A percentile compares a stretch with the other conserved stretches of the same genome.
These are phyloP conservation scores for Theobroma grandiflorum DNA, from an alignment of 441 rosid genomes.

Conservation along the genomic window DNA sequence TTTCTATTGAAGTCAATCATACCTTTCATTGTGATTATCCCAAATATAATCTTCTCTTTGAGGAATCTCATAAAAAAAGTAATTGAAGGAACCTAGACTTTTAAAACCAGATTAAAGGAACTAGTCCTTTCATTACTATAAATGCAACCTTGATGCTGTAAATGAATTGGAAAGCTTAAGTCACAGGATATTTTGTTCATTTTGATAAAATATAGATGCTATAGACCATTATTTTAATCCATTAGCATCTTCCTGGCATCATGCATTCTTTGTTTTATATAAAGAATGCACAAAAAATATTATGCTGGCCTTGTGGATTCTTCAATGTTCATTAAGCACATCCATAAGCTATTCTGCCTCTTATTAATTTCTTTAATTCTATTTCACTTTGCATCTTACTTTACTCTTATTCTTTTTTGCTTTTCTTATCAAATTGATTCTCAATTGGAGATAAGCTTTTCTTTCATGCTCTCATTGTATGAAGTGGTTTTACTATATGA, in stretches of 20 bases:
- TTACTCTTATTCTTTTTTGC: constrained; percentile 30
- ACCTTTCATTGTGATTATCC: background rate
- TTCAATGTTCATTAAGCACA: constrained; percentile 23
- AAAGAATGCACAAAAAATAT: constrained; percentile 13
- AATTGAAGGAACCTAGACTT: constrained; percentile 4
- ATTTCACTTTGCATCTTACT: constrained; percentile 39
- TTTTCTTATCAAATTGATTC: constrained; percentile 32
- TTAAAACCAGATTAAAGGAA: background rate
- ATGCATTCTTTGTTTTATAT: constrained; percentile 15
- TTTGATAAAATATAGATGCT: constrained; percentile 19
- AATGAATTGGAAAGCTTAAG: background rate
- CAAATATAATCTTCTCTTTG: background rate
- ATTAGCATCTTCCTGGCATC: constrained; percentile 21
- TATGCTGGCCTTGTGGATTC: constrained; percentile 25
- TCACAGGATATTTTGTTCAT: constrained; percentile 6
- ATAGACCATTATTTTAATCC: constrained; percentile 22
- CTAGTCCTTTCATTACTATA: constrained; percentile 1
- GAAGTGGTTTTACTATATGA: constrained; percentile 28
- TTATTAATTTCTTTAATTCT: constrained; percentile 20
- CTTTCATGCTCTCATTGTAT: constrained; percentile 15
- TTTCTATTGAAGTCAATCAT: background rate
- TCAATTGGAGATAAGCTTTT: constrained; percentile 9
- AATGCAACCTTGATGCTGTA: constrained; percentile 2
- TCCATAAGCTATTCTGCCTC: constrained; percentile 15
- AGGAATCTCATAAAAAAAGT: background rate